A percentile compares a stretch with the other conserved stretches of the same genome.
Evolutionary conservation across 331 rosid genomes (phyloP).

Genomic region (Pyracantha coccinea): DNA sequence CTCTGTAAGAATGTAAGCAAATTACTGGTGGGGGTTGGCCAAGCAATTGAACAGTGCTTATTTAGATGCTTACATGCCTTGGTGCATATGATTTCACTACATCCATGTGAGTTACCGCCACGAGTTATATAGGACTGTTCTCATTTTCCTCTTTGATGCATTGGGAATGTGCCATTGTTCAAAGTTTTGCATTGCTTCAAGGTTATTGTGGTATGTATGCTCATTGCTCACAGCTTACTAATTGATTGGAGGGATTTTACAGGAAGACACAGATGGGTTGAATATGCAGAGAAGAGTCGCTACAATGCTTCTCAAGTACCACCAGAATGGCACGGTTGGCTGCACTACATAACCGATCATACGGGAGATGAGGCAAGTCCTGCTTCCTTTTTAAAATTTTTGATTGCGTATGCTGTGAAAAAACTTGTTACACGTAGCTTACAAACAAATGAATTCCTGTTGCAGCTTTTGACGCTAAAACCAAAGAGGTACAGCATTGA

Average conservation of each 20-base stretch:
- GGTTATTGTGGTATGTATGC: neutral
- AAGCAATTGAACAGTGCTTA: neutral
- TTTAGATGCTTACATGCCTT: neutral
- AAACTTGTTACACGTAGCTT: neutral
- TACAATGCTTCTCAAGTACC: conserved; percentile 99
- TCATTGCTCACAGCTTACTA: conserved; percentile 9
- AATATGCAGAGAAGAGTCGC: conserved; percentile 88
- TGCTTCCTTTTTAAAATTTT: conserved; percentile 1
- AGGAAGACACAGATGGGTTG: conserved; percentile 99
- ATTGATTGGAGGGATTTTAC: conserved; percentile 9
- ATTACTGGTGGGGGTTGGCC: neutral
- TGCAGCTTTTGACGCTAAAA: conserved; percentile 83
- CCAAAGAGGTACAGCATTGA: conserved; percentile 81
- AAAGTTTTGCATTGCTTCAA: neutral
- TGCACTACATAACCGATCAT: conserved; percentile 82
- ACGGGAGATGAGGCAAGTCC: conserved; percentile 88
- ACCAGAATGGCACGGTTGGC: conserved; percentile 99
- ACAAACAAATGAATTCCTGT: conserved; percentile 7
- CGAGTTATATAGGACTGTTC: neutral
- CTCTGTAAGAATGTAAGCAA: neutral
- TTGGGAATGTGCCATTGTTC: neutral
- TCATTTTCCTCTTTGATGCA: neutral
- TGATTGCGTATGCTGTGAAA: conserved; percentile 6
- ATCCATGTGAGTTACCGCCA: neutral
- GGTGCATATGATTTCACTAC: neutral